Conservation (phyloP, 2,329 filamentous ascomycete genomes). For the Fusarium nanum region DNA sequence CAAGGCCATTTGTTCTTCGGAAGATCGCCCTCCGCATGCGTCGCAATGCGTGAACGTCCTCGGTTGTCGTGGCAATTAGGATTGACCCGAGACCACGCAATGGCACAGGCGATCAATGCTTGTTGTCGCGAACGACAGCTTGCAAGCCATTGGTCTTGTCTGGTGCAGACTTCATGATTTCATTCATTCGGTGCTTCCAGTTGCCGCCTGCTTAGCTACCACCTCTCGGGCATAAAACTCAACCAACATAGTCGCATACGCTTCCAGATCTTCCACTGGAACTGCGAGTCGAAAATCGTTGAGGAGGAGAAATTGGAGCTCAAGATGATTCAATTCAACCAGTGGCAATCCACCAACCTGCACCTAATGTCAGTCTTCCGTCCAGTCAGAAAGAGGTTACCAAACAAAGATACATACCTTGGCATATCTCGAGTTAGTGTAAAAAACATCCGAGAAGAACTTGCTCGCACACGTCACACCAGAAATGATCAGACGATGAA, state of each 20-base stretch:
- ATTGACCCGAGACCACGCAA: neutral
- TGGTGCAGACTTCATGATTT: slow-evolving; percentile 2
- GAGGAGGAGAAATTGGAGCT: slow-evolving; percentile 92
- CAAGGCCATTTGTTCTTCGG: slow-evolving; percentile 4
- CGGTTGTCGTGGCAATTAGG: neutral
- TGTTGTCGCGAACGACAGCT: slow-evolving; percentile 8
- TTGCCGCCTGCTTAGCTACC: slow-evolving; percentile 56
- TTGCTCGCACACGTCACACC: slow-evolving; percentile 99
- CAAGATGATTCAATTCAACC: slow-evolving; percentile 92
- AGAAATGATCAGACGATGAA: slow-evolving; percentile 94
- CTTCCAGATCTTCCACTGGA: slow-evolving; percentile 93
- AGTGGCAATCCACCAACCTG: slow-evolving; percentile 95
- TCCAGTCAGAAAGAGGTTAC: neutral
- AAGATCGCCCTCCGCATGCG: slow-evolving; percentile 8
- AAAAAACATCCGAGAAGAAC: slow-evolving; percentile 99
- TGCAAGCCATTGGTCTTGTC: neutral
- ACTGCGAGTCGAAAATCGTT: slow-evolving; percentile 97
- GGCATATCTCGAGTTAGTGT: slow-evolving; percentile 98
- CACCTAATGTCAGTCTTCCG: slow-evolving; percentile 22
- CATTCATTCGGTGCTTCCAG: slow-evolving; percentile 36
- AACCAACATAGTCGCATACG: slow-evolving; percentile 97
- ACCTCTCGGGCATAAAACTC: slow-evolving; percentile 97
- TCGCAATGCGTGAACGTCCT: slow-evolving; percentile 16
- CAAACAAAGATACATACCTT: slow-evolving; percentile 73
- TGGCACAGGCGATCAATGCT: neutral